A percentile compares a stretch with the other conserved stretches of the same genome.
phyloP scores from a whole-genome alignment of 192 early-diverging fungal species.

The Radiomyces spectabilis region DNA sequence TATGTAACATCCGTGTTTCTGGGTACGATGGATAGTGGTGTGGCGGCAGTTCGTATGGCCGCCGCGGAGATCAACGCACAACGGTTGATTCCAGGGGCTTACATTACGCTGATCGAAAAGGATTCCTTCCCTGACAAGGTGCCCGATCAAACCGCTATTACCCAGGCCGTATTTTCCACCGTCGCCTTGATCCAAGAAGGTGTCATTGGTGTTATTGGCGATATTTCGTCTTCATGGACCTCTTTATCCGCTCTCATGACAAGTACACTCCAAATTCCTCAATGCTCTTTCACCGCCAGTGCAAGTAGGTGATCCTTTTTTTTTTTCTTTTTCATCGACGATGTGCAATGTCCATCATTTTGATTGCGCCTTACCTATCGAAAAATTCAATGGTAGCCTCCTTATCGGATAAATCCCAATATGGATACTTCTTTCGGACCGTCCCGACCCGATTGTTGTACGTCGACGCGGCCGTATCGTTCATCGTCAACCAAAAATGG shows the following conservation, averaged over 20 bases:
- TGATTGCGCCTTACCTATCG: no score
- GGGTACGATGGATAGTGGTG: no score
- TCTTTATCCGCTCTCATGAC: conserved; percentile 35
- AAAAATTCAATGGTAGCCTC: conserved; percentile 24
- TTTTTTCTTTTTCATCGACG: no score
- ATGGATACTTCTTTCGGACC: conserved; percentile 37
- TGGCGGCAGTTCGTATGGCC: conserved; percentile 37
- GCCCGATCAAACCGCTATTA: conserved; percentile 24
- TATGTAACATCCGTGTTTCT: not conserved
- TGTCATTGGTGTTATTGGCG: conserved; percentile 39
- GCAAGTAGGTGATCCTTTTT: conserved; percentile 23
- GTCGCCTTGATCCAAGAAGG: conserved; percentile 34
- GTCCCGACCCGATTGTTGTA: conserved; percentile 38
- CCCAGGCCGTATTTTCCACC: conserved; percentile 35
- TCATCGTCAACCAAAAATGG: conserved; percentile 33
- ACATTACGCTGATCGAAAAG: conserved; percentile 33
- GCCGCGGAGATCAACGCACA: conserved; percentile 31
- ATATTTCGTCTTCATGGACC: conserved; percentile 34
- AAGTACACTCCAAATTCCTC: conserved; percentile 35
- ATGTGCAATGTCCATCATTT: no score
- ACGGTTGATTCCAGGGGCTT: conserved; percentile 32
- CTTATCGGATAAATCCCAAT: conserved; percentile 33
- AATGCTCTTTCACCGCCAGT: conserved; percentile 39
- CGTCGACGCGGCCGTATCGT: conserved; percentile 33
- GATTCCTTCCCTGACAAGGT: conserved; percentile 34